phyloP scores from a whole-genome alignment of 768 basidiomycete species.

The Termitomyces titanicus region DNA sequence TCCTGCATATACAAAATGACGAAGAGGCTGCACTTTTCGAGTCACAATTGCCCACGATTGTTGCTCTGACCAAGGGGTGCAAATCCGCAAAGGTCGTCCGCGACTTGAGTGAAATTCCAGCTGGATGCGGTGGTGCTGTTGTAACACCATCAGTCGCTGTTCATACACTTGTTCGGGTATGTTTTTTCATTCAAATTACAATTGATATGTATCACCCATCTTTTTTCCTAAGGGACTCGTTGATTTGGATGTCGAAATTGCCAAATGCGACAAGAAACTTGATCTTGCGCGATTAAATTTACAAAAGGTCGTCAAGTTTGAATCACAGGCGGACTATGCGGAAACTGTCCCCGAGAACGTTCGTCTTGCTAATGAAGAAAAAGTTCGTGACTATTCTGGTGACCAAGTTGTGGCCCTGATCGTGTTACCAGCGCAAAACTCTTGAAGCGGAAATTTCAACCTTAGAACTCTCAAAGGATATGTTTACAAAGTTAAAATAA shows the following conservation, averaged over 20 bases:
- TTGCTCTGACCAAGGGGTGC: slow-evolving; percentile 85
- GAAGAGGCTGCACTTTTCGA: slow-evolving; percentile 65
- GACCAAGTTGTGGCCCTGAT: neutral
- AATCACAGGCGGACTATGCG: slow-evolving; percentile 73
- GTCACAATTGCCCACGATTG: slow-evolving; percentile 71
- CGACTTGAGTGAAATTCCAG: slow-evolving; percentile 65
- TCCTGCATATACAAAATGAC: slow-evolving; percentile 65
- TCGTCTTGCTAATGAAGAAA: slow-evolving; percentile 70
- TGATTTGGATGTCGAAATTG: slow-evolving; percentile 83
- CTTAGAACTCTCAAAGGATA: slow-evolving; percentile 64
- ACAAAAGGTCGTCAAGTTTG: slow-evolving; percentile 73
- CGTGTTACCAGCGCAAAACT: slow-evolving; percentile 57
- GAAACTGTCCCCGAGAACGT: slow-evolving; percentile 79
- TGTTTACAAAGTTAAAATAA: slow-evolving; percentile 66
- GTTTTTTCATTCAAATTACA: slow-evolving; percentile 14
- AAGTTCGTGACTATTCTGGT: slow-evolving; percentile 45
- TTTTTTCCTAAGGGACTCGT: slow-evolving; percentile 68
- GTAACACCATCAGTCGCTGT: slow-evolving; percentile 73
- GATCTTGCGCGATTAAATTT: slow-evolving; percentile 64
- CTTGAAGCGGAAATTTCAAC: slow-evolving; percentile 78
- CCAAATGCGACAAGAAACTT: slow-evolving; percentile 89
- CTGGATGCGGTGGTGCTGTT: slow-evolving; percentile 83
- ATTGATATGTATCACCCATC: neutral
- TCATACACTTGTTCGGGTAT: slow-evolving; percentile 82
- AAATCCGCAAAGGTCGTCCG: slow-evolving; percentile 70